These are phyloP conservation scores for Phialophora chinensis DNA, from an alignment of 2,329 filamentous ascomycete genomes.

Conservation along the genomic window DNA sequence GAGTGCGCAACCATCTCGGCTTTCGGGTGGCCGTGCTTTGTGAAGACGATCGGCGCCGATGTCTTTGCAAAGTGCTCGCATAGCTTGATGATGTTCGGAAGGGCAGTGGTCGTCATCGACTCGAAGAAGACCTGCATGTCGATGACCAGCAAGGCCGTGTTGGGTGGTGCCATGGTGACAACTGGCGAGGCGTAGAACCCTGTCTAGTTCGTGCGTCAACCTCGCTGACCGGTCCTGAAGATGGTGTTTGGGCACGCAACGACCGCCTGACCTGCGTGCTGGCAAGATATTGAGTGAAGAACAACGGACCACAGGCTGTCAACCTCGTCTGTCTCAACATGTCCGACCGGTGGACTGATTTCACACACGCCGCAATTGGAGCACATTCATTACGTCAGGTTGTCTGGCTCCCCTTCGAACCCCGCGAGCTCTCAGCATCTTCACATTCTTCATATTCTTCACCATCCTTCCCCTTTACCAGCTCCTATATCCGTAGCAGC, in stretches of 20 bases:
- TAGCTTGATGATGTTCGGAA: slow-evolving; percentile 47
- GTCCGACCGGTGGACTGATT: neutral
- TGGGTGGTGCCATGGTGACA: slow-evolving; percentile 13
- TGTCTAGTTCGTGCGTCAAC: slow-evolving; percentile 3
- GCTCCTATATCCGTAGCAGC: neutral
- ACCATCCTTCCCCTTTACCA: neutral
- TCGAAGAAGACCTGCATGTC: slow-evolving; percentile 51
- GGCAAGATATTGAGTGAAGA: slow-evolving; percentile 1
- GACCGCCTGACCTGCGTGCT: neutral
- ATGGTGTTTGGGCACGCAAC: slow-evolving; percentile 18
- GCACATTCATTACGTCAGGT: neutral
- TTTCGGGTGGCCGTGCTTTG: slow-evolving; percentile 49
- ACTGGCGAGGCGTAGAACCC: neutral
- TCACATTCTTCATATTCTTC: neutral
- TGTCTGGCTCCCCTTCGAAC: neutral
- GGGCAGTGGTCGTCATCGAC: slow-evolving; percentile 44
- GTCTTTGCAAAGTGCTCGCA: slow-evolving; percentile 41
- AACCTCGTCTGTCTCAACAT: neutral
- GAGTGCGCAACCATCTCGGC: slow-evolving; percentile 43
- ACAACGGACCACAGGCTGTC: neutral
- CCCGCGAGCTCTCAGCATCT: neutral
- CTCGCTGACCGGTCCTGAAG: neutral
- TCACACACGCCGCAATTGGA: neutral
- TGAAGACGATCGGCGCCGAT: slow-evolving; percentile 46
- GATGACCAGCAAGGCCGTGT: slow-evolving; percentile 49